These are phyloP conservation scores for Prunus padus DNA, from an alignment of 306 rosid species.

Conservation along the genomic window DNA sequence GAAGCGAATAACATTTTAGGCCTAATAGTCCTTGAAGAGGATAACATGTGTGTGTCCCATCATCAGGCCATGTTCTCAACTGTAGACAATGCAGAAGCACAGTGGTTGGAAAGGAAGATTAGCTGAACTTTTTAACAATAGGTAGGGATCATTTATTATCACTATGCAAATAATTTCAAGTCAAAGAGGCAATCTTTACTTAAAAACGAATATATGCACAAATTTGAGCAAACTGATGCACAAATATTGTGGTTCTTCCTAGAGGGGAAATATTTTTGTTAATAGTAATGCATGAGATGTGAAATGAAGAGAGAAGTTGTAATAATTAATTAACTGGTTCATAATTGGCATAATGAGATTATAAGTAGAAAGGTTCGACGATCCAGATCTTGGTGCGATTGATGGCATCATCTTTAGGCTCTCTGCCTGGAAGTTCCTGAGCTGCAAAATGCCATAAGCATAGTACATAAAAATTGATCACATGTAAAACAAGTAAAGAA, in stretches of 20 bases:
- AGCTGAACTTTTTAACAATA: background rate
- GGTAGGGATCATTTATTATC: background rate
- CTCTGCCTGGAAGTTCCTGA: conserved; percentile 92
- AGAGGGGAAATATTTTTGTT: background rate
- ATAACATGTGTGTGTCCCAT: too few species aligned
- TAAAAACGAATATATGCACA: background rate
- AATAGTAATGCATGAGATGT: background rate
- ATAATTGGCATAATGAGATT: conserved; percentile 81
- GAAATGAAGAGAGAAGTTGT: conserved; percentile 5
- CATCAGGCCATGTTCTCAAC: background rate
- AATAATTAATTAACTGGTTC: conserved; percentile 54
- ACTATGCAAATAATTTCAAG: background rate
- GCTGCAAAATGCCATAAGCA: conserved; percentile 43
- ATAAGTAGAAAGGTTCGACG: conserved; percentile 81
- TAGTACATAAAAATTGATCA: background rate
- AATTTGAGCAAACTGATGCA: too few species aligned
- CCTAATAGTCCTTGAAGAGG: too few species aligned
- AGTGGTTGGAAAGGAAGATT: background rate
- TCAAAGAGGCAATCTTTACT: background rate
- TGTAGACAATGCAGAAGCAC: background rate
- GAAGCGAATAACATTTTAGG: too few species aligned
- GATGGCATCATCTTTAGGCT: conserved; percentile 88
- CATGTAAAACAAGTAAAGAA: background rate
- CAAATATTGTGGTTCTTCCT: too few species aligned
- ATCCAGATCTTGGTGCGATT: conserved; percentile 79